phyloP scores from a whole-genome alignment of 345 rosid species.

The Dipteronia dyeriana region DNA sequence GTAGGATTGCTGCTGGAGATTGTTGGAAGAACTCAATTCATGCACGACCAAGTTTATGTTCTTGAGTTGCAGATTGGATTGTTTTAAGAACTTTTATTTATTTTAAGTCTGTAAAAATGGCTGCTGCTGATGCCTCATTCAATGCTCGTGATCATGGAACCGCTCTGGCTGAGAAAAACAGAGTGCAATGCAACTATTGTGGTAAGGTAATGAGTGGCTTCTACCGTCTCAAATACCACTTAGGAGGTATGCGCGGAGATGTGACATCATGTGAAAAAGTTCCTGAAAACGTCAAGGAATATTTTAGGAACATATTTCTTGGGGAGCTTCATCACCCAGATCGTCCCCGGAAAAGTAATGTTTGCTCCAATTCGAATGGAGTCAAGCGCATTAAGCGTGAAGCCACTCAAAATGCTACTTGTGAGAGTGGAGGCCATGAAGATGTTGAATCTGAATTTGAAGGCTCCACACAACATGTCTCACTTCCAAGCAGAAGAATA shows the following conservation, averaged over 20 bases:
- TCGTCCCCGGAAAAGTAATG: conserved; percentile 31
- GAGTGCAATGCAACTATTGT: conserved; percentile 56
- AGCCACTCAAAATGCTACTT: neutral
- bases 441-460: conserved; percentile 1
- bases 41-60: neutral
- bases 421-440: neutral
- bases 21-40: conserved; percentile 7
- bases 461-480: conserved; percentile 19
- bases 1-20: neutral
- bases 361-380: neutral
- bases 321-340: conserved; percentile 16
- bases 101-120: conserved; percentile 14
- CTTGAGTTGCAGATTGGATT: neutral
- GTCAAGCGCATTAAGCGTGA: neutral
- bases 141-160: conserved; percentile 44
- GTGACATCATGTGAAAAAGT: conserved; percentile 46
- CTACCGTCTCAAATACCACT: conserved; percentile 44
- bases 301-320: conserved; percentile 24
- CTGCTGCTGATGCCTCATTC: conserved; percentile 9
- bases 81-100: neutral
- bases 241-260: conserved; percentile 48
- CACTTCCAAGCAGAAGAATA: neutral
- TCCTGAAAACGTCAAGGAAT: conserved; percentile 35
- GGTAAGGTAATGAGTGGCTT: conserved; percentile 33
- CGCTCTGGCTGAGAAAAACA: conserved; percentile 26